Conservation (phyloP, 2,329 filamentous ascomycete genomes). For the Byssothecium circinans region DNA sequence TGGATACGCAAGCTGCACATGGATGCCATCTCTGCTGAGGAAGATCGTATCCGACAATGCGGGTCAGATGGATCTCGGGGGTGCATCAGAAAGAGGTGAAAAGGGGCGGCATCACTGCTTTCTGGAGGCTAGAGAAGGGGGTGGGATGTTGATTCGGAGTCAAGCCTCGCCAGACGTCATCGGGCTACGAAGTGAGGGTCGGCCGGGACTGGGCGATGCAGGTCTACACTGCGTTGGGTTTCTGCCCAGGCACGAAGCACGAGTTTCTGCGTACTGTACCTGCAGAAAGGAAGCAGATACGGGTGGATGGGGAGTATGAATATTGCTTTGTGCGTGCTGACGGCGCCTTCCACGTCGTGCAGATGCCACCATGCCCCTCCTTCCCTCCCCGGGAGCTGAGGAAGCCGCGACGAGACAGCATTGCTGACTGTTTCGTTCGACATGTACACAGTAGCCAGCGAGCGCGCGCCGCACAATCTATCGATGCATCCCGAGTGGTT, state of each 20-base stretch:
- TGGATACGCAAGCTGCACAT: not conserved
- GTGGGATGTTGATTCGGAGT: not conserved
- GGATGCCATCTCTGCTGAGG: not conserved
- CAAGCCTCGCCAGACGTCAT: not conserved
- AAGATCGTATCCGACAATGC: not conserved
- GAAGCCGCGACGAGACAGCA: too few relatives aligned
- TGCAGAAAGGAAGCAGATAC: too few relatives aligned
- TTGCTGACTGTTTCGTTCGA: too few relatives aligned
- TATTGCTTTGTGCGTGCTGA: not conserved
- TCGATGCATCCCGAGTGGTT: not conserved
- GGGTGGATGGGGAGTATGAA: not conserved
- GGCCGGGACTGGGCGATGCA: too few relatives aligned
- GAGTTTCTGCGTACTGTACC: too few relatives aligned
- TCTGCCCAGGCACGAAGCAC: too few relatives aligned
- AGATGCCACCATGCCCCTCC: not conserved
- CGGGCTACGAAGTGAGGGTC: not conserved
- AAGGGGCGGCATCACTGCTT: not conserved
- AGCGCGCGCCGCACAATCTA: too few relatives aligned
- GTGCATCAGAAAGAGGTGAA: too few relatives aligned
- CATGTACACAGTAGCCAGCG: too few relatives aligned
- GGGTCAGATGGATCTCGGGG: not conserved
- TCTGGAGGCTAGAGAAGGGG: not conserved
- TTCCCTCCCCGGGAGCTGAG: too few relatives aligned
- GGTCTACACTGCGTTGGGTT: too few relatives aligned
- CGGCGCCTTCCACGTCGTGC: not conserved